Base-by-base conservation (phyloP, 2,329 filamentous ascomycete species). In the Botrytis galanthina region DNA sequence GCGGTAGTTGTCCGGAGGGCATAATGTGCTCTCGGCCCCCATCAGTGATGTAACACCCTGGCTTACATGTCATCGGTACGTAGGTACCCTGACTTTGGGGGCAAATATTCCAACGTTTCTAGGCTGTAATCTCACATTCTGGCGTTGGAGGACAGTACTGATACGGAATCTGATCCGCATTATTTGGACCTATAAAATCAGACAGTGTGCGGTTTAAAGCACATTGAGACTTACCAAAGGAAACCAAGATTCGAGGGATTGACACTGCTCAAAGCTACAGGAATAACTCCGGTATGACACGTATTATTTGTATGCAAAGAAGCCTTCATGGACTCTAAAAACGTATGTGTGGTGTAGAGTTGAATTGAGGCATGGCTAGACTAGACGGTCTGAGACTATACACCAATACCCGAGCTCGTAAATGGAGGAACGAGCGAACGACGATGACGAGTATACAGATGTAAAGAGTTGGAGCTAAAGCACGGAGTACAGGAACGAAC, bases 341-440 rank as follows among this genome's bases (percentile, higher is more conserved):
- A 51, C 63, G 3, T 20, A n/a, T 10, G 12, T n/a, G 20, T n/a
- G 26, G 32, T 66, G 14, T n/a, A 42, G 18, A 64, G 42, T 48
- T 12, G 9, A 14, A 26, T 48, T 18, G 44, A 16, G 48, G 29
- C 22, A 48, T 48, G 12, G 2, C 42, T 48, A 4, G 20, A 66
- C 44, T 22, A 48, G 37, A 9, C 37, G 6, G 7, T 48, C 35
- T 37, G 32, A 14, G 12, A 26, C 44, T 18, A 5, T 1, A n/a
- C 14, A 3, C 8, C 44, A 26, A 48, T 14, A 37, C 8, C 63
- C 51, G n/a, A n/a, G 44, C 44, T 66, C 44, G 44, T 35, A 37
- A 37, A 22, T n/a, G n/a, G 44, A 66, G 63, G 63, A 66, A 66
- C n/a, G 63, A 66, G 18, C 63, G 63, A 66, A n/a, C 29, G 22